Base-by-base conservation (phyloP, 495 filamentous ascomycete species). In the Aspergillus funiculosus region DNA sequence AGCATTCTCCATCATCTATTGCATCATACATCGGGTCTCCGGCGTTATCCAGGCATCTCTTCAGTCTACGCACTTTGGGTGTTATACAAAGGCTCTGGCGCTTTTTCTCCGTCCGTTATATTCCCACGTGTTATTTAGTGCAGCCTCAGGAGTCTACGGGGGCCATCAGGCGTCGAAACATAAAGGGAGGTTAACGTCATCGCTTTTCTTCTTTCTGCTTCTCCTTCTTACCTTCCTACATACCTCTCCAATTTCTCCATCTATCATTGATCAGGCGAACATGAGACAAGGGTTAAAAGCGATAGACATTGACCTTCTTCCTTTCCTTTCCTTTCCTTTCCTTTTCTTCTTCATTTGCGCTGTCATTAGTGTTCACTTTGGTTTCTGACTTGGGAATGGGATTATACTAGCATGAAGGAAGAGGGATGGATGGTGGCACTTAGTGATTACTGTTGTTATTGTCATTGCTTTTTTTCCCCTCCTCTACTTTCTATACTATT, bases 201-300 rank as follows among this genome's bases (percentile, higher is more conserved):
- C 31, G 31, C 31, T 34, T 34, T 34, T 15, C 14, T 34, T 34
- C 31, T 34, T n/a, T n/a, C n/a, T n/a, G n/a, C 14, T 34, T 34
- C 31, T 34, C 10, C 14, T 34, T 34, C 31, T 34, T 34, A 6
- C 31, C 7, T 34, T n/a, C n/a, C n/a, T n/a, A 3, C 35, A 21
- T 22, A 19, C 20, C 22, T 20, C 10, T 28, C 26, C 26, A 28
- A 7, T 9, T 28, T n/a, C n/a, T n/a, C 26, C 9, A 38, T 38
- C 35, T 4, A 19, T 20, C 14, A 20, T 20, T 11, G 15, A 22
- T 22, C 22, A 21, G 15, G 35, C 17, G 35, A 38, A 34, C 31
- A 28, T 28, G 26, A 34, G 35, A 20, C 35, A 5, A 38, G 17
- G 35, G 11, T 38, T 21, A 38, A 21, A 38, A 22, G 35, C 35